phyloP scores from a whole-genome alignment of 805 yeast genomes.

The Tetrapisispora namnaoensis region DNA sequence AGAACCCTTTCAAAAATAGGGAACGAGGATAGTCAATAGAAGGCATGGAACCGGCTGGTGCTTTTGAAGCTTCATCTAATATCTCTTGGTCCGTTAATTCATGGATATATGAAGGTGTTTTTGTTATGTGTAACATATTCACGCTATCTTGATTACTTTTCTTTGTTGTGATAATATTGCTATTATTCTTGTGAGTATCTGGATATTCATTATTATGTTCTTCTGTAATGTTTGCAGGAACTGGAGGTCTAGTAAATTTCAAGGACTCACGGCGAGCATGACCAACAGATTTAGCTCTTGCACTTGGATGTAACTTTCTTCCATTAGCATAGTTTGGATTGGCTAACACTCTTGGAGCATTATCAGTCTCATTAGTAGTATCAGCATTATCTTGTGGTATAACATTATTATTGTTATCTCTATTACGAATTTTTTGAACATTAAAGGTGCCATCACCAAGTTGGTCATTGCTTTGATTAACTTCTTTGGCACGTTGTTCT shows the following conservation, averaged over 20 bases:
- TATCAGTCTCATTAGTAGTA: constrained; percentile 4
- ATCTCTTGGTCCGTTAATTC: constrained; percentile 39
- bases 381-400: constrained; percentile 1
- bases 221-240: constrained; percentile 27
- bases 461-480: constrained; percentile 15
- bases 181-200: constrained; percentile 45
- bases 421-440: constrained; percentile 2
- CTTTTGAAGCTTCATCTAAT: constrained; percentile 40
- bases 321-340: constrained; percentile 19
- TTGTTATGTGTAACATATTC: neutral
- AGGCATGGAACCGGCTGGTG: constrained; percentile 77
- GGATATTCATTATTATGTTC: constrained; percentile 37
- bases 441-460: constrained; percentile 7
- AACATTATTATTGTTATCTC: constrained; percentile 4
- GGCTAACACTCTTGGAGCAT: constrained; percentile 19
- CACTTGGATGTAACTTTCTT: constrained; percentile 58
- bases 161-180: neutral
- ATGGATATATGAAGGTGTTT: neutral
- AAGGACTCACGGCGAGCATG: constrained; percentile 59
- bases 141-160: neutral
- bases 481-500: constrained; percentile 22
- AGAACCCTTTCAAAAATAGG: constrained; percentile 83
- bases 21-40: constrained; percentile 91
- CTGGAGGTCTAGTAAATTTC: constrained; percentile 30
- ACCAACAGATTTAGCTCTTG: constrained; percentile 72